Evolutionary conservation across 2,329 filamentous ascomycete species (phyloP).

Genomic region (Catunica adiposa): DNA sequence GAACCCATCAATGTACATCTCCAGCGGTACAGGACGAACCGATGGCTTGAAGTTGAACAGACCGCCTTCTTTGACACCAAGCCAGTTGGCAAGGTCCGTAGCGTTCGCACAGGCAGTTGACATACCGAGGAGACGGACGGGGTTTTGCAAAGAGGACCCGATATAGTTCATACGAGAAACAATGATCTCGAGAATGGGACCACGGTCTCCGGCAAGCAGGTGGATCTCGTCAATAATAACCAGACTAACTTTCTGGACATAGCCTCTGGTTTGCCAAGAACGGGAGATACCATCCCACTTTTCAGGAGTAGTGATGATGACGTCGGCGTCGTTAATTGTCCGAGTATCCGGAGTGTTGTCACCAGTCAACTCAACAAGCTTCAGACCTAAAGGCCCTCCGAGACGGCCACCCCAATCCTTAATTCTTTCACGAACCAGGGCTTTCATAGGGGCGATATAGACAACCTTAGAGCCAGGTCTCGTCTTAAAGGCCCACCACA

Average conservation of each 20-base stretch:
- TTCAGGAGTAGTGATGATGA: constrained; percentile 98
- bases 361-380: constrained; percentile 83
- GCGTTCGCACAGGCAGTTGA: constrained; percentile 97
- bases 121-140: constrained; percentile 91
- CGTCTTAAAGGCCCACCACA: constrained; percentile 99
- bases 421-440: constrained; percentile 86
- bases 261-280: constrained; percentile 95
- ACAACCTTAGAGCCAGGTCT: constrained; percentile 92
- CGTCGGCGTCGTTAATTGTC: constrained; percentile 87
- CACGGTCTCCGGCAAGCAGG: constrained; percentile 85
- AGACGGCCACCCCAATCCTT: constrained; percentile 84
- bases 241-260: constrained; percentile 83
- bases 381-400: constrained; percentile 66
- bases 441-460: constrained; percentile 99
- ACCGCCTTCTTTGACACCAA: constrained; percentile 76
- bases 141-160: constrained; percentile 75
- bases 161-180: constrained; percentile 96
- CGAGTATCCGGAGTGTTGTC: constrained; percentile 96
- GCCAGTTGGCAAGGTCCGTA: constrained; percentile 83
- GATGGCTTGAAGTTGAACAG: constrained; percentile 97
- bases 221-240: constrained; percentile 99
- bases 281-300: constrained; percentile 99
- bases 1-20: constrained; percentile 96
- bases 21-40: constrained; percentile 84
- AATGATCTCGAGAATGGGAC: constrained; percentile 96